Evolutionary conservation across 2,329 filamentous ascomycete species (phyloP), one percentile per base, ranked within the genome.

Genomic region (Colletotrichum australisinense): DNA sequence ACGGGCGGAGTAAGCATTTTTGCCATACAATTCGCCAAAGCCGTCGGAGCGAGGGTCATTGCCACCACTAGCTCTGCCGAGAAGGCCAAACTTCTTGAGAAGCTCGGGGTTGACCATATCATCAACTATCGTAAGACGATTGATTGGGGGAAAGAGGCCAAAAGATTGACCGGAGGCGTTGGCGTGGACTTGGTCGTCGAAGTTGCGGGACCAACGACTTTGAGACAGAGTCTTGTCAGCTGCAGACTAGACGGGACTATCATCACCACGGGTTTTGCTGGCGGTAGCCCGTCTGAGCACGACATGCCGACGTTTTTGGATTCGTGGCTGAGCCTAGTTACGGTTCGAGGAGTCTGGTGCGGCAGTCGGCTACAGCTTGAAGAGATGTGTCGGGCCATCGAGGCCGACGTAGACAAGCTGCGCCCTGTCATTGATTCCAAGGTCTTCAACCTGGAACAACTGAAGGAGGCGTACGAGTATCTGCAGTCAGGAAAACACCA

Each of bases 341-440:
- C 83, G 0, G 82, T 84, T 7, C 80, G 88, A 3, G 87, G 86
- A 32, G 75, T 89, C 4, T 79, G 86, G 55, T 84, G 86, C 7
- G 88, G 88, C 4, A 86, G 73, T 76, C 79, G 86, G 19, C 56
- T 78, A 3, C 84, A 87, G 80, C 84, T 89, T 80, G 86, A 89
- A 24, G 69, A 72, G 11, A 87, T 89, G 84, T 84, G 83, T 74
- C 79, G 81, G 1, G 86, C 86, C 19, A 83, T 89, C 68, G 87
- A 89, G 75, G 85, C 81, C 60, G 84, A 85, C 5, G 80, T 83
- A 28, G 84, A 84, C 22, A 70, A 62, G 70, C 55, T 73, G 19
- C 60, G 70, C 35, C 87, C 88, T 2, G 82, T 88, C 2, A 77
- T 90, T 38, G 87, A 89, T 77, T 72, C 78, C 11, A 83, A 81